Conservation (phyloP, 305 asterid genomes). For the Solanum hybrid region DNA sequence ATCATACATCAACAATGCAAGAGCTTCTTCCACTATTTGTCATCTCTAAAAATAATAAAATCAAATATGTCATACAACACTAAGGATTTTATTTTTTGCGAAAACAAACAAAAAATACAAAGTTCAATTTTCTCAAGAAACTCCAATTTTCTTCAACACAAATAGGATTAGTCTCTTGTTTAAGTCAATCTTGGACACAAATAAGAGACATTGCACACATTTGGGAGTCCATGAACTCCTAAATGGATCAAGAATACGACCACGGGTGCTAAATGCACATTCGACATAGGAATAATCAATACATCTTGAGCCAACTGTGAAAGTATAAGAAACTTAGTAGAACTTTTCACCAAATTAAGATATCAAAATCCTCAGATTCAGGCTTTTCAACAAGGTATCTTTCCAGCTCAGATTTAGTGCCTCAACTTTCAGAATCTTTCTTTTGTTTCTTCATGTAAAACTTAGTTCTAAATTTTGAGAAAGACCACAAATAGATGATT, state of each 20-base stretch:
- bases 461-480: not conserved
- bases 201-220: no score
- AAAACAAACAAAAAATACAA: not conserved
- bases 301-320: not conserved
- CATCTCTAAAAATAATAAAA: not conserved
- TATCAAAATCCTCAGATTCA: not conserved
- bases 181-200: not conserved
- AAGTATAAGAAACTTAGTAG: not conserved
- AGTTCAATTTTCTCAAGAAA: not conserved
- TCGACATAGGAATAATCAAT: not conserved
- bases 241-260: not conserved
- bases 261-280: not conserved
- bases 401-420: not conserved
- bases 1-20: not conserved
- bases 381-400: not conserved
- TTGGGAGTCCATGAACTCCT: not conserved
- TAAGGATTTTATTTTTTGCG: not conserved
- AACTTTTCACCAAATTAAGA: not conserved
- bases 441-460: not conserved
- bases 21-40: no score
- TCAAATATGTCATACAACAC: not conserved
- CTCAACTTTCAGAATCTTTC: not conserved
- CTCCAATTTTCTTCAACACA: not conserved
- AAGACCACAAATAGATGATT: not conserved
- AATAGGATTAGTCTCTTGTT: not conserved